phyloP scores from a whole-genome alignment of 352 stramenopile genomes.

The Globisporangium parvum region DNA sequence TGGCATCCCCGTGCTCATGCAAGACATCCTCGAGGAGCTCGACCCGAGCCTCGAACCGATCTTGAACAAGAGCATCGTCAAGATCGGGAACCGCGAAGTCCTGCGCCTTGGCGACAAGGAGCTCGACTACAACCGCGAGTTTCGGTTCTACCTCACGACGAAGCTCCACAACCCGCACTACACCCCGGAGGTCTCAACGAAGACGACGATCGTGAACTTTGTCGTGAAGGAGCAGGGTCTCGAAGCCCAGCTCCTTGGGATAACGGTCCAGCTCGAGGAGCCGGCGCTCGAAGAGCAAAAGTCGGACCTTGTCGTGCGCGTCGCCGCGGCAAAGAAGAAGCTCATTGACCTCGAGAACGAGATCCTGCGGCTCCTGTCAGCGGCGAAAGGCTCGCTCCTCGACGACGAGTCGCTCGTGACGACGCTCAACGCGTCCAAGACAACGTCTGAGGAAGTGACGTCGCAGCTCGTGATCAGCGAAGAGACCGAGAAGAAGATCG shows the following conservation, averaged over 20 bases:
- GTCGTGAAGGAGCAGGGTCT: slow-evolving; percentile 94
- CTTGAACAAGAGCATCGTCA: slow-evolving; percentile 93
- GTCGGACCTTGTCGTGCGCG: slow-evolving; percentile 84
- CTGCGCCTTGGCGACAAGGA: slow-evolving; percentile 94
- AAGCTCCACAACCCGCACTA: slow-evolving; percentile 96
- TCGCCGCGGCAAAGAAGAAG: slow-evolving; percentile 93
- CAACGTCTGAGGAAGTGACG: slow-evolving; percentile 91
- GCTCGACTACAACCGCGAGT: slow-evolving; percentile 93
- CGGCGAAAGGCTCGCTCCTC: slow-evolving; percentile 89
- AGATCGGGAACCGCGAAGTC: slow-evolving; percentile 90
- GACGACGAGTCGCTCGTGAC: slow-evolving; percentile 94
- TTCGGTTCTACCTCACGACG: slow-evolving; percentile 95
- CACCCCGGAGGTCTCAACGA: slow-evolving; percentile 92
- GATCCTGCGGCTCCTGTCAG: slow-evolving; percentile 90
- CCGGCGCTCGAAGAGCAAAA: slow-evolving; percentile 94
- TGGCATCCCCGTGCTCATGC: slow-evolving; percentile 90
- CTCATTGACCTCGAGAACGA: slow-evolving; percentile 95
- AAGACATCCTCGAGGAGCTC: slow-evolving; percentile 95
- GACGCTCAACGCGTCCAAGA: slow-evolving; percentile 94
- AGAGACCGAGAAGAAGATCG: slow-evolving; percentile 95
- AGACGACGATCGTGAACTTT: slow-evolving; percentile 96
- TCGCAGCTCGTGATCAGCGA: slow-evolving; percentile 91
- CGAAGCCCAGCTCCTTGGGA: slow-evolving; percentile 91
- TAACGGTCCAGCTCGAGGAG: slow-evolving; percentile 93
- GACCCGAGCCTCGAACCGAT: slow-evolving; percentile 93